Conservation (phyloP, 305 asterid species). For the Fraxinus baroniana region DNA sequence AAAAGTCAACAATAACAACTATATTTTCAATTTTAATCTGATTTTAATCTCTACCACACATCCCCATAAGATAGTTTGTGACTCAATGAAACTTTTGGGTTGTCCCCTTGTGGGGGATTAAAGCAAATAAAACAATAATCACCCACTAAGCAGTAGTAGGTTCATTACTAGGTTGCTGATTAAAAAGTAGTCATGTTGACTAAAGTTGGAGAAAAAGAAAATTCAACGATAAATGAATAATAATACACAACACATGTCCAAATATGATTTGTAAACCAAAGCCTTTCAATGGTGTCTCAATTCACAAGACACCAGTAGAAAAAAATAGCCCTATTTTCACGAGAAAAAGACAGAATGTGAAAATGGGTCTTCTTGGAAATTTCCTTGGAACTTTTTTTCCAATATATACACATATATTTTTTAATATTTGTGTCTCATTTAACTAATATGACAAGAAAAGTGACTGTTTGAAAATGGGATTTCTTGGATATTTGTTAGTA, state of each 20-base stretch:
- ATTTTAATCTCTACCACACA: no score
- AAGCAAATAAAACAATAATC: neutral
- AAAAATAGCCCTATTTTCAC: neutral
- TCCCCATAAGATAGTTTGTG: neutral
- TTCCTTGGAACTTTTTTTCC: neutral
- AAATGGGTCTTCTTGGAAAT: neutral
- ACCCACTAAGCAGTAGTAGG: neutral
- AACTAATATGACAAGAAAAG: constrained; percentile 24
- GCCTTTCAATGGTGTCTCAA: constrained; percentile 3
- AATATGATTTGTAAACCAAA: neutral
- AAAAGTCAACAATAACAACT: no score
- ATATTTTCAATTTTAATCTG: no score
- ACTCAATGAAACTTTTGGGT: neutral
- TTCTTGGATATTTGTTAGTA: constrained; percentile 43
- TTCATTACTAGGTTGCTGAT: neutral
- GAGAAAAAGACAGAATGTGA: neutral
- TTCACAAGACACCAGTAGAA: constrained; percentile 11
- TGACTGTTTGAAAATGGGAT: neutral
- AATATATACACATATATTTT: no score
- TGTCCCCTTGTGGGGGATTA: neutral
- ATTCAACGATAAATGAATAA: neutral
- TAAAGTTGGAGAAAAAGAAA: neutral
- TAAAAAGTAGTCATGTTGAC: neutral
- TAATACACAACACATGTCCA: neutral
- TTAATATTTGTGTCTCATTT: neutral